Base-by-base conservation (phyloP, 2,329 filamentous ascomycete genomes). In the Verticillium albo-atrum region DNA sequence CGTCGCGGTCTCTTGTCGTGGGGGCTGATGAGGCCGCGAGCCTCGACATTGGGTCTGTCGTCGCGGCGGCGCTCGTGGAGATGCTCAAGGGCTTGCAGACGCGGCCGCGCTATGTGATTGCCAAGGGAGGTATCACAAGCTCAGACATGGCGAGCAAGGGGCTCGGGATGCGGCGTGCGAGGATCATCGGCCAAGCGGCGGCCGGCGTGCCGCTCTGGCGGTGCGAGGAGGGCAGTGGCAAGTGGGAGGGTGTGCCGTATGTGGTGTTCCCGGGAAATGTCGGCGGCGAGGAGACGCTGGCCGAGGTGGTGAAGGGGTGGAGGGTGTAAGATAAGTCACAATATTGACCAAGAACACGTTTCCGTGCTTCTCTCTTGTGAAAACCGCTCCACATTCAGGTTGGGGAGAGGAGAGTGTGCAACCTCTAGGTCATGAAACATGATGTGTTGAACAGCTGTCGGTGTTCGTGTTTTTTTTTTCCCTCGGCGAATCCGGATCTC, bases 221-320 rank as follows among this genome's bases (percentile, higher is more conserved):
- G 54, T 86, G 82, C 59, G 76, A 83, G 56, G 82, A 86, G 67
- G 68, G 71, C 0, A 77, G 77, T 1, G 77, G 74, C 23, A 81
- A 82, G 56, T 81, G 78, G 70, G 71, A 72, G 0, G 79, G 79
- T 1, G 68, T 85, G 6, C 80, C 81, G 1, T 85, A 82, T 65
- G 78, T 85, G 2, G 82, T 85, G 0, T 85, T 85, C 56, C 83
- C 82, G 0, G 82, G 82, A 0, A 85, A 85, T 68, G 82, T 85
- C 2, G 83, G 82, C 2, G 72, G 70, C 15, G 74, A 78, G 15
- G 68, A 74, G 28, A 79, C 79, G 2, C 65, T 83, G 50, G 73
- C 69, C 53, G 75, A 80, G 7, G 61, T 82, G 23, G 79, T 81
- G 10, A 70, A 71, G 58, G 68, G 70, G 3, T 78, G 76, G 75